Base-by-base conservation (phyloP, 2,329 filamentous ascomycete genomes). In the Ophiostoma tasmaniense region DNA sequence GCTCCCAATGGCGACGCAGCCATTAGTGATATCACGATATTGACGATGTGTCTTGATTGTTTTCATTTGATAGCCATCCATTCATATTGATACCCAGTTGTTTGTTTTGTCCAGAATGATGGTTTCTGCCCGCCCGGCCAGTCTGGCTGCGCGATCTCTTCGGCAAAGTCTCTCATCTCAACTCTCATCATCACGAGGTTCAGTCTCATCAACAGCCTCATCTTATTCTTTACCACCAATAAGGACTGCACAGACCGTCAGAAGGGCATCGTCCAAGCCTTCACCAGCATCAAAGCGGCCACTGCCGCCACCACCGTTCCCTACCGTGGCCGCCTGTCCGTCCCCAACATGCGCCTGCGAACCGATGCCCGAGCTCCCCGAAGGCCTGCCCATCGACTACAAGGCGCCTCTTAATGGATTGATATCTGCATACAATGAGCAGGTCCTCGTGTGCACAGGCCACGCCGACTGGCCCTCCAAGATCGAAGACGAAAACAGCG, bases 391-490 rank as follows among this genome's bases (percentile, higher is more conserved):
- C 28, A 93, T 97, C 67, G 93, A 97, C 76, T 83, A 84, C 74
- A 83, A 86, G 71, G 85, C 85, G 52, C 82, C 85, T 22, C 81
- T 97, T 61, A 89, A 90, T 75, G 91, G 91, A 14, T 89, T 90
- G 6, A 93, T 97, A 79, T 83, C 90, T 1, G 81, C 84, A 0
- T 96, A 97, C 76, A 83, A 88, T 0, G 89, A 96, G 78, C 93
- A 97, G 74, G 85, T 97, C 3, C 79, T 98, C 11, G 83, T 97
- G 17, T 93, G 90, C 71, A 96, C 93, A 0, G 93, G 92, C 4
- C 86, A 87, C 71, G 80, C 84, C 37, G 91, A 96, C 79, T 97
- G 93, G 93, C 82, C 84, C 35, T 93, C 90, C 75, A 86, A 87
- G 69, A 96, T 97, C 71, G 93, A 96, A 76, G 89, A 96, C 64